phyloP scores from a whole-genome alignment of 164 flowering plant species.

The Vitis vinifera region DNA sequence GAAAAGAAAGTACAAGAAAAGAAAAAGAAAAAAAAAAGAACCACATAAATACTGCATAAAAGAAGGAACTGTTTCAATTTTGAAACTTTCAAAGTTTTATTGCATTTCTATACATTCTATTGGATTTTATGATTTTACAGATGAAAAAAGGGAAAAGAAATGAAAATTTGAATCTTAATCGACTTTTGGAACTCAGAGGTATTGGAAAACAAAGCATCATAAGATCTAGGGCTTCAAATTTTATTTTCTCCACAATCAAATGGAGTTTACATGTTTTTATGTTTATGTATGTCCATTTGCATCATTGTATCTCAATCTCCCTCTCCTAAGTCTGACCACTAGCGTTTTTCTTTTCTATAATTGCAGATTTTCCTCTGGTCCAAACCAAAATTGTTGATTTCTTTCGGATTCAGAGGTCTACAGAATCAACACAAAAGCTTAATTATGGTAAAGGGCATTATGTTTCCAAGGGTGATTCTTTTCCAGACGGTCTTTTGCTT shows the following conservation, averaged over 20 bases:
- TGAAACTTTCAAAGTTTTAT: too few relatives aligned
- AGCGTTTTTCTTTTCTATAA: not conserved
- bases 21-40: too few relatives aligned
- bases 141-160: too few relatives aligned
- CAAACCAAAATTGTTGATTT: conserved; percentile 94
- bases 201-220: too few relatives aligned
- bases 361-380: conserved; percentile 71
- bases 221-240: not conserved
- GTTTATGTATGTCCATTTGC: not conserved
- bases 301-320: not conserved
- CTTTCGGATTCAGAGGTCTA: conserved; percentile 66
- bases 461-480: not conserved
- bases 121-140: too few relatives aligned
- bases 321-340: too few relatives aligned
- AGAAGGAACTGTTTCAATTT: too few relatives aligned
- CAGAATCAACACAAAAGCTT: conserved; percentile 22
- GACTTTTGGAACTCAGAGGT: too few relatives aligned
- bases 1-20: too few relatives aligned
- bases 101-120: too few relatives aligned
- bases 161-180: too few relatives aligned
- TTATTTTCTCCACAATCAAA: not conserved
- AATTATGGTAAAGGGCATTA: conserved; percentile 36
- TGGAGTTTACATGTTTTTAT: not conserved
- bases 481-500: not conserved
- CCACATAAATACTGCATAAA: too few relatives aligned